Base-by-base conservation (phyloP, 371 early-diverging fungal species). In the Umbelopsis sp. region DNA sequence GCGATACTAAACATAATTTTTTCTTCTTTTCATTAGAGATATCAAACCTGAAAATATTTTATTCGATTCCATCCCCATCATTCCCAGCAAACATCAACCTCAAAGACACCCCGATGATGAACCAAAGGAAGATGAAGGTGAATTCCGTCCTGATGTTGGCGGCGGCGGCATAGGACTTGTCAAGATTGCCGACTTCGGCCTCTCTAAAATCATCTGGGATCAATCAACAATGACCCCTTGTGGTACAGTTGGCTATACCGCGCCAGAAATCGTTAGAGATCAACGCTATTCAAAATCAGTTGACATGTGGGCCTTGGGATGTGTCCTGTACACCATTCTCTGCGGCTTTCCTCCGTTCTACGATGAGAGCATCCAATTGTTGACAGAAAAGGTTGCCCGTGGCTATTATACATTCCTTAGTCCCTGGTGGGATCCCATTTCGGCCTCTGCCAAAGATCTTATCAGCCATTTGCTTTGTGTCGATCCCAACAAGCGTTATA, bases 11-110 rank as follows among this genome's bases (percentile, higher is more conserved):
- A 45, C 7, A 11, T 25, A 4, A 7, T 25, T 37, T 11, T 16
- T 32, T 8, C 22, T 25, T 12, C n/a, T 35, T 35, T 22, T 29
- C n/a, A 48, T 22, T 65, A 80, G 89, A 68, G 99, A 99, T 74
- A 93, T 99, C 70, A 99, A 99, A 80, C 94, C 95, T 32, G 99
- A 99, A 75, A 99, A 99, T 78, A 86, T 95, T 67, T 78, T 97
- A 22, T 94, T 91, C 76, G 90, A 89, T 67, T 87, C 92, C 18
- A 91, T 92, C 37, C 88, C 88, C 0, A 81, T 87, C 38, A 81
- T 86, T 63, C 83, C 89, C 41, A 83, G 86, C 11, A 79, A 76
- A 1, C 73, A 76, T 32, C 85, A 85, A 7, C 70, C 76, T 63
- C 72, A 80, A 52, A 78, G 78, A 62, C 64, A 63, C 20, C 74